A percentile compares a stretch with the other conserved stretches of the same genome.
Evolutionary conservation across 2,329 filamentous ascomycete genomes (phyloP).

Genomic region (Hymenoscyphus infarciens): DNA sequence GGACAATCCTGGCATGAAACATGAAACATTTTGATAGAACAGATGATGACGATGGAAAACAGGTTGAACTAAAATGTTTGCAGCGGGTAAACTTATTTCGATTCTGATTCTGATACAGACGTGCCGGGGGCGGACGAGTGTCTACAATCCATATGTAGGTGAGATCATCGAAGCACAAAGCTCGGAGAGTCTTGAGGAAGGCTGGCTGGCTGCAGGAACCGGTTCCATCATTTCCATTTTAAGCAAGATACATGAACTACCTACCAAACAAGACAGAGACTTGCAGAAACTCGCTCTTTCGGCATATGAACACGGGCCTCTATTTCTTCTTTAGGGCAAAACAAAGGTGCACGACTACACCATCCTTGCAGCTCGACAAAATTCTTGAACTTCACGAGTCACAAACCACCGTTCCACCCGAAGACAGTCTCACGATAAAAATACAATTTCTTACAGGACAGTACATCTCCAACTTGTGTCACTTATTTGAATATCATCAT

Average conservation of each 20-base stretch:
- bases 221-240: conserved; percentile 5
- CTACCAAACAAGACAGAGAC: conserved; percentile 1
- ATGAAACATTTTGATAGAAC: conserved; percentile 20
- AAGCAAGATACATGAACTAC: conserved; percentile 4
- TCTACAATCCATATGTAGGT: conserved; percentile 2
- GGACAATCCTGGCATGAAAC: conserved; percentile 24
- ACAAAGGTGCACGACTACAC: conserved; percentile 1
- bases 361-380: background rate
- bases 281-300: too few relatives aligned
- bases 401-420: background rate
- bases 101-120: conserved; percentile 1
- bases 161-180: conserved; percentile 12
- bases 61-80: conserved; percentile 11
- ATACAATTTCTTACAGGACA: background rate
- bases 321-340: conserved; percentile 2
- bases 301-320: background rate
- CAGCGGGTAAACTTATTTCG: conserved; percentile 16
- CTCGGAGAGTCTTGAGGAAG: conserved; percentile 9
- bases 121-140: conserved; percentile 11
- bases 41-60: conserved; percentile 8
- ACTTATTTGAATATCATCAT: background rate
- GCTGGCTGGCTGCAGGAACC: conserved; percentile 27
- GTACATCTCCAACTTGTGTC: background rate
- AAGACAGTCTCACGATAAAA: background rate
- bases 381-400: background rate